Evolutionary conservation across 345 rosid species (phyloP).

Genomic region (Mallotus nudiflorus): DNA sequence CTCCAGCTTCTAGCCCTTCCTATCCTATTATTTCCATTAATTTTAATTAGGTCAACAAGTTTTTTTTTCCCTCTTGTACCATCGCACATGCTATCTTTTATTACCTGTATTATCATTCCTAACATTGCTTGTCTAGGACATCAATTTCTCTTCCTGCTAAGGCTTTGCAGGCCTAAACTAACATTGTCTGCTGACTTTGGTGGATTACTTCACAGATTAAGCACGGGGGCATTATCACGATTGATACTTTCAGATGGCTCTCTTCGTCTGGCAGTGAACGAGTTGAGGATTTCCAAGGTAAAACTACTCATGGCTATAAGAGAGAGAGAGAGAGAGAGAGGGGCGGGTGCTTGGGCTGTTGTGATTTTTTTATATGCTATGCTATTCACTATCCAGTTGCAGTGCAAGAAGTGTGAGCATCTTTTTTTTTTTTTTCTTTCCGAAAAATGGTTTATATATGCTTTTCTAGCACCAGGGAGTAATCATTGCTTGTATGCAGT

Average conservation of each 20-base stretch:
- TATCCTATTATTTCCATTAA: too few species aligned
- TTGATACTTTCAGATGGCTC: constrained; percentile 81
- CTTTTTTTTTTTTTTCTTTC: too few species aligned
- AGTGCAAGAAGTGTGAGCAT: too few species aligned
- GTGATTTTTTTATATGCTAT: too few species aligned
- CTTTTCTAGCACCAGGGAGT: too few species aligned
- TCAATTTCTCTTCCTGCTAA: not conserved
- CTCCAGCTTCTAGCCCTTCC: not conserved
- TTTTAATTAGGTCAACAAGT: not conserved
- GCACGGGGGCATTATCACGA: constrained; percentile 91
- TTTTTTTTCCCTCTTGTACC: not conserved
- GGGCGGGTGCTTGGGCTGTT: too few species aligned
- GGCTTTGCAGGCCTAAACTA: constrained; percentile 2
- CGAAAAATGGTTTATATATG: too few species aligned
- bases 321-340: too few species aligned
- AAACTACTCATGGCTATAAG: not conserved
- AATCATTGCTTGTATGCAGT: too few species aligned
- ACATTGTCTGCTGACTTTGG: not conserved
- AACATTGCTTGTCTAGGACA: not conserved
- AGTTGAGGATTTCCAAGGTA: constrained; percentile 77
- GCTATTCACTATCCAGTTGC: too few species aligned
- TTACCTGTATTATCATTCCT: not conserved
- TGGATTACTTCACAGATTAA: constrained; percentile 53
- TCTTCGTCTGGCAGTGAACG: constrained; percentile 81
- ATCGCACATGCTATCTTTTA: not conserved